Evolutionary conservation across 2,329 filamentous ascomycete genomes (phyloP).

Genomic region (Aspergillus alliaceus): DNA sequence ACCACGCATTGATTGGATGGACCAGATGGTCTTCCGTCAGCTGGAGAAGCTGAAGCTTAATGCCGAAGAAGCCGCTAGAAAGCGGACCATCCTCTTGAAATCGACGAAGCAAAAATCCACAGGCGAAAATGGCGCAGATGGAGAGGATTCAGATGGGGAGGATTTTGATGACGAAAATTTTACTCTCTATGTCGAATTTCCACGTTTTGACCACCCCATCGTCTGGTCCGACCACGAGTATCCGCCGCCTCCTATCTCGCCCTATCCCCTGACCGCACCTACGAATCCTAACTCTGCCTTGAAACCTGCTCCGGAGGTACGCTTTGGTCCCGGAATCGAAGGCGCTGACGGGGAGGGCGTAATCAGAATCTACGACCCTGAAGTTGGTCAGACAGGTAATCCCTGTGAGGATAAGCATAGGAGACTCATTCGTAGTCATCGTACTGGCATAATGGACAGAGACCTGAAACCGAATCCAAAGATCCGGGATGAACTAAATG

Average conservation of each 20-base stretch:
- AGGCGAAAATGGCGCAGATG: conserved; percentile 41
- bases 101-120: conserved; percentile 28
- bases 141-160: conserved; percentile 38
- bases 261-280: conserved; percentile 63
- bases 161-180: conserved; percentile 64
- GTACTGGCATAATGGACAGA: conserved; percentile 90
- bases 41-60: conserved; percentile 75
- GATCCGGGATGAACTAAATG: conserved; percentile 88
- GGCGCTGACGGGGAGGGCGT: conserved; percentile 60
- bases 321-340: conserved; percentile 86
- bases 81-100: conserved; percentile 46
- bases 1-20: conserved; percentile 88
- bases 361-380: conserved; percentile 88
- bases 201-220: conserved; percentile 91
- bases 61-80: conserved; percentile 64
- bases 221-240: conserved; percentile 96
- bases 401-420: conserved; percentile 95
- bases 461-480: conserved; percentile 96
- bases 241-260: conserved; percentile 76
- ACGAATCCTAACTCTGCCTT: conserved; percentile 69
- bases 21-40: conserved; percentile 87
- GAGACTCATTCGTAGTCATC: conserved; percentile 83
- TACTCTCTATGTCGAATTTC: conserved; percentile 84
- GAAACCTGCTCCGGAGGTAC: conserved; percentile 83
- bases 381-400: conserved; percentile 85